Conservation (phyloP, 768 basidiomycete species). For the Calocybe cyanea region DNA sequence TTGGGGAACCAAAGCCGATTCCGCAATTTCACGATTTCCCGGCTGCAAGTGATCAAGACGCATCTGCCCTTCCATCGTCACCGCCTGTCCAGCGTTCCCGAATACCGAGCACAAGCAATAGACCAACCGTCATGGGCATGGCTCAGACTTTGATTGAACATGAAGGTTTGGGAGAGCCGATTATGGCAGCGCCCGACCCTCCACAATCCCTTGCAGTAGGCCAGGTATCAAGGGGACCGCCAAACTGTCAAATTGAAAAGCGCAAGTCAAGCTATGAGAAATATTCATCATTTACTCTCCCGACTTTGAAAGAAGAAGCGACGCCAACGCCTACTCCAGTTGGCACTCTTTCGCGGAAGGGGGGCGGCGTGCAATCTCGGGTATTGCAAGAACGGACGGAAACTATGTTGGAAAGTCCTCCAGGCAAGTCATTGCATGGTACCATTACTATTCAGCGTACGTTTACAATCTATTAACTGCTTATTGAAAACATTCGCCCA, state of each 20-base stretch:
- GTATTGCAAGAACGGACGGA: neutral
- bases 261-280: conserved; percentile 66
- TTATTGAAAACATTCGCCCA: too few species aligned
- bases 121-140: conserved; percentile 77
- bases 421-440: neutral
- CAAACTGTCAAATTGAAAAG: conserved; percentile 41
- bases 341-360: conserved; percentile 43
- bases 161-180: neutral
- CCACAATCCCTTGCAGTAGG: conserved; percentile 12
- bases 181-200: neutral
- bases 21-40: conserved; percentile 1
- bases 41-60: conserved; percentile 17
- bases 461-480: too few species aligned
- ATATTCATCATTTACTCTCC: conserved; percentile 59
- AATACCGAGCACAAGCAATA: conserved; percentile 64
- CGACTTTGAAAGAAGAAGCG: conserved; percentile 64
- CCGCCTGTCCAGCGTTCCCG: conserved; percentile 47
- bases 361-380: conserved; percentile 1
- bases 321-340: conserved; percentile 55
- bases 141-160: conserved; percentile 54
- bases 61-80: conserved; percentile 20
- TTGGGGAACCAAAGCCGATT: neutral
- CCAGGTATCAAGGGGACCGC: conserved; percentile 18
- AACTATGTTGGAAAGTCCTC: neutral
- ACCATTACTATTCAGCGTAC: neutral